phyloP scores from a whole-genome alignment of 208 protist genomes.

The Crithidia brevicula region DNA sequence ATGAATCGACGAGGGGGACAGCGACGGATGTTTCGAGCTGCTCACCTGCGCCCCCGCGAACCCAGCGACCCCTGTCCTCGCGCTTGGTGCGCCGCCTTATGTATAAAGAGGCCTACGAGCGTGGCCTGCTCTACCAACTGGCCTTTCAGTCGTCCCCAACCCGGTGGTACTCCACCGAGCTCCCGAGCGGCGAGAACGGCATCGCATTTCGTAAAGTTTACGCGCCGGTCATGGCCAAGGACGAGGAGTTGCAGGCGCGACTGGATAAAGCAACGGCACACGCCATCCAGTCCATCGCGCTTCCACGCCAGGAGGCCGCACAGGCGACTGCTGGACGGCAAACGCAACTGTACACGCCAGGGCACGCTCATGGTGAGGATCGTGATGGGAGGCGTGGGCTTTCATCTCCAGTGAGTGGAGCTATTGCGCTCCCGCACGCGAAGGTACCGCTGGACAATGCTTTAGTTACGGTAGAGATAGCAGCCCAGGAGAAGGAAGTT shows the following conservation, averaged over 20 bases:
- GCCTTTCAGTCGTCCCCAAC: slow-evolving; percentile 36
- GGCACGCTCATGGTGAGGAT: no score
- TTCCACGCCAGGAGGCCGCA: slow-evolving; percentile 12
- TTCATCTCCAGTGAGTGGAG: no score
- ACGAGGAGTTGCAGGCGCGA: slow-evolving; percentile 10
- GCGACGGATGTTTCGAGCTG: neutral
- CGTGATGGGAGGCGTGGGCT: no score
- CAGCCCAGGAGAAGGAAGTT: slow-evolving; percentile 31
- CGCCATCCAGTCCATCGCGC: slow-evolving; percentile 16
- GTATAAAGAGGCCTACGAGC: slow-evolving; percentile 66
- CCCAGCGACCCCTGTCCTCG: neutral
- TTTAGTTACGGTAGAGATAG: slow-evolving; percentile 15
- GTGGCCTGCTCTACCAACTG: slow-evolving; percentile 32
- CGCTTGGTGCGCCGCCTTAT: slow-evolving; percentile 38
- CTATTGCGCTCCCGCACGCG: no score
- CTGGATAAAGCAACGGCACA: slow-evolving; percentile 6
- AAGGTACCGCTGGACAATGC: no score
- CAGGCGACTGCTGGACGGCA: neutral
- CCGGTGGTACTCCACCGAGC: slow-evolving; percentile 34
- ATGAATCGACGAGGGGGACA: neutral
- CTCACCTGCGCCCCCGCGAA: neutral
- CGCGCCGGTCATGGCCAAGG: slow-evolving; percentile 17
- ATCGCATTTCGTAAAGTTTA: slow-evolving; percentile 18
- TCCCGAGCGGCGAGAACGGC: slow-evolving; percentile 27
- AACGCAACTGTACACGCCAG: neutral